Conservation (phyloP, 345 rosid genomes). For the Ceriops decandra region DNA sequence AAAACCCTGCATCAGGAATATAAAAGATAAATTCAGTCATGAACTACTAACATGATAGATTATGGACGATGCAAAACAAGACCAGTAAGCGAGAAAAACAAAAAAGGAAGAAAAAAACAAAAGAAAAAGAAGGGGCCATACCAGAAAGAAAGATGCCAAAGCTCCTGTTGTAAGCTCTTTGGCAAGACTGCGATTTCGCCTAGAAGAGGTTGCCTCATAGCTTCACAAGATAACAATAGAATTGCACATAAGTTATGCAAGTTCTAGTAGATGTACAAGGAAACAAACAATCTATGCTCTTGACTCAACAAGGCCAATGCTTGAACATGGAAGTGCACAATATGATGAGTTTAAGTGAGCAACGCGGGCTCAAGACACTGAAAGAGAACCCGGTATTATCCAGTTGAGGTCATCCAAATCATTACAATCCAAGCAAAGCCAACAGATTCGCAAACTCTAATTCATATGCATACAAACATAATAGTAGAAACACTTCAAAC, state of each 20-base stretch:
- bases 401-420: too few species aligned
- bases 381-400: too few species aligned
- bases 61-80: not conserved
- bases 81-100: not conserved
- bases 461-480: too few species aligned
- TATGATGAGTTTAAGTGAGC: too few species aligned
- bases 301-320: not conserved
- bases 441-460: too few species aligned
- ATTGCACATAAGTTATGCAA: not conserved
- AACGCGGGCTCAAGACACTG: too few species aligned
- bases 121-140: conserved; percentile 20
- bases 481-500: not conserved
- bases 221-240: conserved; percentile 36
- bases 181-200: conserved; percentile 58
- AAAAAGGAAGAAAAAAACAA: not conserved
- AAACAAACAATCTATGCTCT: not conserved
- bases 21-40: conserved; percentile 10
- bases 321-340: not conserved
- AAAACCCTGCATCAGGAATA: conserved; percentile 64
- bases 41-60: not conserved
- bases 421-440: too few species aligned
- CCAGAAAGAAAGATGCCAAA: conserved; percentile 79
- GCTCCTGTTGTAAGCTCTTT: conserved; percentile 76
- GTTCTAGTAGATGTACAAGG: not conserved
- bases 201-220: conserved; percentile 83